Conservation (phyloP, 805 yeast species). For the Zygosaccharomyces kombuchaensis region DNA sequence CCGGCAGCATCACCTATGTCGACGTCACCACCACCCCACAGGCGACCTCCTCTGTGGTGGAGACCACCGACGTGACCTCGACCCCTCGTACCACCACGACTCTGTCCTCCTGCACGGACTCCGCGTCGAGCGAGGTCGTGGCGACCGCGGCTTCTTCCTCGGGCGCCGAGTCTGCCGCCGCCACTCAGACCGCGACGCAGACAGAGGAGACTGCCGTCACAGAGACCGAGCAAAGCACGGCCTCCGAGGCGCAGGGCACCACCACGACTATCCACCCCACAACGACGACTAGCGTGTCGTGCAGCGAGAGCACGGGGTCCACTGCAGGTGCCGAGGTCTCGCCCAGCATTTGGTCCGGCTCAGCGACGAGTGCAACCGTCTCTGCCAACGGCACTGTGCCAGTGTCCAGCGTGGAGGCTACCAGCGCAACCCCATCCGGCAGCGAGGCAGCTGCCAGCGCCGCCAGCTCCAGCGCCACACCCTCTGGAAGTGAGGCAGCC, state of each 20-base stretch:
- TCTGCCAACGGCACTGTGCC: background rate
- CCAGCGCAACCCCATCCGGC: constrained; percentile 8
- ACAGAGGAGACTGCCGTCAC: background rate
- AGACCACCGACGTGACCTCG: constrained; percentile 39
- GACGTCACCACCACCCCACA: constrained; percentile 50
- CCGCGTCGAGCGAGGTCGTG: background rate
- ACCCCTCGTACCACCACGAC: constrained; percentile 37
- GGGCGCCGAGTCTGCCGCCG: constrained; percentile 12
- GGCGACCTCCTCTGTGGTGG: constrained; percentile 43
- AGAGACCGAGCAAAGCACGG: background rate
- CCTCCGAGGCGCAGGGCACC: background rate
- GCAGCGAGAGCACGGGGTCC: background rate
- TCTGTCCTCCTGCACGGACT: constrained; percentile 10
- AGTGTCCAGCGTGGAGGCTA: background rate
- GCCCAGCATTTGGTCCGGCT: too few relatives aligned
- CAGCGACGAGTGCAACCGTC: background rate
- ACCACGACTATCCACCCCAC: background rate
- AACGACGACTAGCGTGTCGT: background rate
- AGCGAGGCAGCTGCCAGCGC: constrained; percentile 6
- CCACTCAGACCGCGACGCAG: background rate
- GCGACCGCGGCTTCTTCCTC: constrained; percentile 10
- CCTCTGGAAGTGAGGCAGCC: constrained; percentile 14
- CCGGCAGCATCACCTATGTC: constrained; percentile 39
- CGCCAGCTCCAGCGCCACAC: constrained; percentile 7
- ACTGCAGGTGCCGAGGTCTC: too few relatives aligned